Conservation (phyloP, 2,329 filamentous ascomycete species). For the Chalara sp. region DNA sequence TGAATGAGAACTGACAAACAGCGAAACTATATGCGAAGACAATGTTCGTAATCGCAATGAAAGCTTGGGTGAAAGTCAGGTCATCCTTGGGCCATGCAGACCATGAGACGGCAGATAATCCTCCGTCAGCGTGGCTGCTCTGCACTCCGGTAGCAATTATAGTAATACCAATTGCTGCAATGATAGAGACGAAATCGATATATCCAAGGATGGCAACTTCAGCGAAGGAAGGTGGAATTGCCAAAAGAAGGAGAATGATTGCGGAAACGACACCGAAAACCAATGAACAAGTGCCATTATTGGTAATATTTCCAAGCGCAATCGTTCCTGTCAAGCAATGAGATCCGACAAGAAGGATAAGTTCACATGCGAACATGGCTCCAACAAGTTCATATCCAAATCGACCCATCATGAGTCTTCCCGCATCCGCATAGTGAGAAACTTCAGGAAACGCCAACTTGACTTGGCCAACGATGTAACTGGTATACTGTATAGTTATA, state of each 20-base stretch:
- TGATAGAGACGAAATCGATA: slow-evolving; percentile 46
- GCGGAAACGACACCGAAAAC: slow-evolving; percentile 55
- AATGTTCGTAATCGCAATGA: slow-evolving; percentile 48
- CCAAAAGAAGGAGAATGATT: slow-evolving; percentile 48
- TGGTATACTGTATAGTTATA: slow-evolving; percentile 50
- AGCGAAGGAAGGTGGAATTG: slow-evolving; percentile 49
- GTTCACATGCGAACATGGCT: slow-evolving; percentile 42
- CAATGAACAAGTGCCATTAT: slow-evolving; percentile 41
- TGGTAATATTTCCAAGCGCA: slow-evolving; percentile 49
- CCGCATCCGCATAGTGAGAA: slow-evolving; percentile 39
- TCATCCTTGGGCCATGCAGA: slow-evolving; percentile 23
- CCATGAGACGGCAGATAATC: slow-evolving; percentile 31
- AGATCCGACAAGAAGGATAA: slow-evolving; percentile 55
- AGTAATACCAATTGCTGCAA: slow-evolving; percentile 39
- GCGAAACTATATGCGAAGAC: slow-evolving; percentile 46
- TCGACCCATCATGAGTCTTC: slow-evolving; percentile 8
- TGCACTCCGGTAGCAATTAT: slow-evolving; percentile 28
- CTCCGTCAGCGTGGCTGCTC: slow-evolving; percentile 38
- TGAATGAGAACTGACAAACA: slow-evolving; percentile 34
- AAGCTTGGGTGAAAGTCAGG: slow-evolving; percentile 34
- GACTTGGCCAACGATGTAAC: slow-evolving; percentile 46
- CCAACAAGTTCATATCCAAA: slow-evolving; percentile 47
- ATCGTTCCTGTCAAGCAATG: slow-evolving; percentile 56
- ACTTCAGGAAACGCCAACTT: slow-evolving; percentile 48
- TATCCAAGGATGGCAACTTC: slow-evolving; percentile 47